These are phyloP conservation scores for Chaetoscypha palmicola DNA, from an alignment of 2,329 filamentous ascomycete genomes.

Conservation along the genomic window DNA sequence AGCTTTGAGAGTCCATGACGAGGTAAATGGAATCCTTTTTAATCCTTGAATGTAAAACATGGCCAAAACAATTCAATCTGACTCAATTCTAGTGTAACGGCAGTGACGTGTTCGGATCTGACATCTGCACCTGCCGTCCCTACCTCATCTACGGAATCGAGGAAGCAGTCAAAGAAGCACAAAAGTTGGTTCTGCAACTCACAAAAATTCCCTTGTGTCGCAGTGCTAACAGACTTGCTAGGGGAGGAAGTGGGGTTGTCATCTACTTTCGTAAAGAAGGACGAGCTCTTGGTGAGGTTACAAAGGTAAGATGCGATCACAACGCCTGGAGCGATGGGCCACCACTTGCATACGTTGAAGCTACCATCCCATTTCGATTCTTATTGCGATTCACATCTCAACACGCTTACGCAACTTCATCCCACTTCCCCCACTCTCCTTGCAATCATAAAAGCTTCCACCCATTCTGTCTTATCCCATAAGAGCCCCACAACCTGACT, in stretches of 20 bases:
- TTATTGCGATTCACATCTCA: conserved; percentile 11
- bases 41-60: not conserved
- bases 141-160: conserved; percentile 97
- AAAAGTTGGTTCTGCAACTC: conserved; percentile 43
- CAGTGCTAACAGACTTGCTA: conserved; percentile 6
- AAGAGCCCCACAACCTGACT: conserved; percentile 40
- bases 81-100: conserved; percentile 65
- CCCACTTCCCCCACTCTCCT: conserved; percentile 54
- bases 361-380: conserved; percentile 11
- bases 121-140: conserved; percentile 94
- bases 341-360: conserved; percentile 34
- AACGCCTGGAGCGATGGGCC: conserved; percentile 75
- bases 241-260: conserved; percentile 82
- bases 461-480: conserved; percentile 32
- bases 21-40: conserved; percentile 19
- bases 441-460: conserved; percentile 15
- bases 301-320: conserved; percentile 25
- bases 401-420: conserved; percentile 39
- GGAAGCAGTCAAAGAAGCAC: conserved; percentile 94
- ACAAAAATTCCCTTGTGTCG: not conserved
- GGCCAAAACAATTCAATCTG: conserved; percentile 15
- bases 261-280: conserved; percentile 99
- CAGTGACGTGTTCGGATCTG: conserved; percentile 93
- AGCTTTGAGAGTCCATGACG: conserved; percentile 77
- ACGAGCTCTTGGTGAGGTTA: conserved; percentile 83